Base-by-base conservation (phyloP, 345 rosid species). In the Gossypium stocksii region DNA sequence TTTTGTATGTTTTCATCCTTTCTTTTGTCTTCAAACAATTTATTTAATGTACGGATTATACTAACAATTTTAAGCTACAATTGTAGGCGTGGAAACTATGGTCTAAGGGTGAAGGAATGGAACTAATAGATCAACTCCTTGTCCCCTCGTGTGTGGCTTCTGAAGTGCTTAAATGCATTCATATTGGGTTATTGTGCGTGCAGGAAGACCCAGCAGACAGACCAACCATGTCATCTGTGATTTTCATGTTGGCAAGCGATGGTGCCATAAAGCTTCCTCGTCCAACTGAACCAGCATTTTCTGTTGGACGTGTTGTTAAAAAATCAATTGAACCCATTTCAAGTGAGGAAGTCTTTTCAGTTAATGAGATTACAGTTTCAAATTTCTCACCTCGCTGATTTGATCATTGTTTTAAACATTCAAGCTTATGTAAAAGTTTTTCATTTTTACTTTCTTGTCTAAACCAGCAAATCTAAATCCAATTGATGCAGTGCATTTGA, bases 41-140 rank as follows among this genome's bases (percentile, higher is more conserved):
- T 9, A 9, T 56, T 16, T 8, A 56, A 19, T 8, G 20, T 56
- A 10, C 2, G 8, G 0, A 0, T 9, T 0, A 51, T 4, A 17
- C 56, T 56, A 56, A 19, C 7, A 3, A 34, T 51, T 6, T 4
- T 2, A 13, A 17, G 19, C 12, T 13, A 38, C 44, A 54, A 65
- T 70, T 77, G 20, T 79, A 90, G 93, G 90, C 85, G 1, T 89
- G 91, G 94, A 79, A 77, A 70, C 82, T 83, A 45, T 89, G 91
- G 92, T 85, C 79, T 23, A 83, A 84, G 7, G 82, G 86, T 20
- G 60, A 80, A 70, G 86, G 80, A 7, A 52, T 81, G 75, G 81
- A 86, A 29, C 80, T 90, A 10, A 44, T 90, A 64, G 93, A 91
- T 80, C 84, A 86, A 22, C 17, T 52, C 63, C 45, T 89, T 13